phyloP scores from a whole-genome alignment of 345 rosid species.

The Durio zibethinus region DNA sequence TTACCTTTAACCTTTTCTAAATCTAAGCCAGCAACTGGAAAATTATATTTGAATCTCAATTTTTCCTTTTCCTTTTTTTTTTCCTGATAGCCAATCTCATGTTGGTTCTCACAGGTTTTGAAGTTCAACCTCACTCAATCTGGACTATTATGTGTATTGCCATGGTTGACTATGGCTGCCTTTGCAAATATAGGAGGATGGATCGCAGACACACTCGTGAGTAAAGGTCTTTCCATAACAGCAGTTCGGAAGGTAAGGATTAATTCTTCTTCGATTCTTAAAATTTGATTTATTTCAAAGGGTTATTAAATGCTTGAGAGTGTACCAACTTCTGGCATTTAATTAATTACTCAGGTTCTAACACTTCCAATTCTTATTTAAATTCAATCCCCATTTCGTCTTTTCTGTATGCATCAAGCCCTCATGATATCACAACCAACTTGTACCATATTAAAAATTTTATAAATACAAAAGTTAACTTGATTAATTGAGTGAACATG shows the following conservation, averaged over 20 bases:
- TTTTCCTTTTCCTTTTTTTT: background rate
- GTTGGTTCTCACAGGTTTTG: constrained; percentile 60
- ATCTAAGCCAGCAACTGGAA: background rate
- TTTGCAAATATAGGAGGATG: constrained; percentile 95
- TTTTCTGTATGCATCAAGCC: background rate
- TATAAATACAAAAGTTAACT: background rate
- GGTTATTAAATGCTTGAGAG: background rate
- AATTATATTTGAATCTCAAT: background rate
- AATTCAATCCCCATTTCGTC: background rate
- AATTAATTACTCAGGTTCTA: background rate
- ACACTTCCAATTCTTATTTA: background rate
- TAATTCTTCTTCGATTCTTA: constrained; percentile 8
- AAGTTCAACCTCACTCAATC: constrained; percentile 98
- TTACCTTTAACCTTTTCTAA: background rate
- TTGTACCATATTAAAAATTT: background rate
- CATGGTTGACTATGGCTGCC: constrained; percentile 97
- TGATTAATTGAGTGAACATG: background rate
- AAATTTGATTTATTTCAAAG: background rate
- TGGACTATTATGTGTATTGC: constrained; percentile 88
- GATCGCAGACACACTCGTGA: constrained; percentile 96
- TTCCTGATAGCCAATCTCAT: background rate
- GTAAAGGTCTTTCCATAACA: constrained; percentile 89
- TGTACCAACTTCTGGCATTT: background rate
- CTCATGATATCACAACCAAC: background rate
- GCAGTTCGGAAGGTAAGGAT: constrained; percentile 84